Conservation (phyloP, 768 basidiomycete genomes). For the Chlorophyllum brunneum region DNA sequence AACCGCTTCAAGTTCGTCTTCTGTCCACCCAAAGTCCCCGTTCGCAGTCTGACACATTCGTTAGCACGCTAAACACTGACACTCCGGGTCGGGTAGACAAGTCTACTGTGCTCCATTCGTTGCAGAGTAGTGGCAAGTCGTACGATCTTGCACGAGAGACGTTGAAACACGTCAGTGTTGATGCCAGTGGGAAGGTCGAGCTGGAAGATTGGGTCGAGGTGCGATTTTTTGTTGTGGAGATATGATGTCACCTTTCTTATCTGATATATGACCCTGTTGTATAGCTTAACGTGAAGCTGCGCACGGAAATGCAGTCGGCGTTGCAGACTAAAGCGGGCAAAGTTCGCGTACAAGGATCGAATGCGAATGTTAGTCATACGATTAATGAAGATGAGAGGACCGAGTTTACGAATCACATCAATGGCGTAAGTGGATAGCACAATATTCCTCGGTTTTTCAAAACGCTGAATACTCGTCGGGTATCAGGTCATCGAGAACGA, state of each 20-base stretch:
- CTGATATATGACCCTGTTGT: constrained; percentile 16
- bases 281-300: constrained; percentile 81
- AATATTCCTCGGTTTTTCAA: not conserved
- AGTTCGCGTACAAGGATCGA: constrained; percentile 92
- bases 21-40: constrained; percentile 6
- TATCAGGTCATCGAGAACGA: constrained; percentile 87
- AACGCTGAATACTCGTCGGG: constrained; percentile 7
- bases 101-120: constrained; percentile 68
- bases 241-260: constrained; percentile 15
- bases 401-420: constrained; percentile 99
- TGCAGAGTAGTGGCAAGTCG: constrained; percentile 80
- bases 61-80: constrained; percentile 71
- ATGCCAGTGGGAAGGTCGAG: constrained; percentile 94
- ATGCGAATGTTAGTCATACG: constrained; percentile 93
- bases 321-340: constrained; percentile 74
- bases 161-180: constrained; percentile 89
- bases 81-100: constrained; percentile 84
- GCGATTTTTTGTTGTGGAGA: constrained; percentile 18
- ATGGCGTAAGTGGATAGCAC: constrained; percentile 54
- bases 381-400: constrained; percentile 95
- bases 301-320: constrained; percentile 42
- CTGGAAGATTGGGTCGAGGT: constrained; percentile 99
- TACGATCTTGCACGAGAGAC: constrained; percentile 90
- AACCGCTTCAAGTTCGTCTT: constrained; percentile 89
- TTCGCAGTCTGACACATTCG: constrained; percentile 8